These are phyloP conservation scores for Carex littledalei DNA, from an alignment of 176 grass and related monocot genomes.

Conservation along the genomic window DNA sequence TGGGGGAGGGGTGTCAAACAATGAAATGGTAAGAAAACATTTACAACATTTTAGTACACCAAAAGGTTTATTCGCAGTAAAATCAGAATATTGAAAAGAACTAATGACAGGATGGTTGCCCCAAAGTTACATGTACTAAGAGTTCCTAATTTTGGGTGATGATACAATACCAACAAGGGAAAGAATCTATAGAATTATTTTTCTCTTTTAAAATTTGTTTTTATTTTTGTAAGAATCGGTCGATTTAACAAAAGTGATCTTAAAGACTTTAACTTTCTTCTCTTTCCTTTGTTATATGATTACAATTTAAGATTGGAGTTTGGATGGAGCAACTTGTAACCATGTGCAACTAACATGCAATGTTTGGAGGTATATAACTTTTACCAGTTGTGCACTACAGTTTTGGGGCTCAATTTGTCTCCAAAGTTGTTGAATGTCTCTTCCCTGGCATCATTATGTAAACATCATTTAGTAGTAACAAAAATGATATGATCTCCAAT, in stretches of 20 bases:
- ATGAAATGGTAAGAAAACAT: not conserved
- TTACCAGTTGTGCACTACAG: constrained; percentile 98
- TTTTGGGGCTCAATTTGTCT: constrained; percentile 59
- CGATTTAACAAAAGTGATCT: not conserved
- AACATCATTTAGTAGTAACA: not conserved
- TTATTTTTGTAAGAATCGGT: not conserved
- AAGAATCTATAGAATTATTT: not conserved
- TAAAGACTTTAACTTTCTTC: not conserved
- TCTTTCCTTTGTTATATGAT: not conserved
- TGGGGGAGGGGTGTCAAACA: not conserved
- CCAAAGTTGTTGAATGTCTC: constrained; percentile 95
- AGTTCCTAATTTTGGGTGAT: not conserved
- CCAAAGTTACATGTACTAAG: not conserved
- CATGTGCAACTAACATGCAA: constrained; percentile 2
- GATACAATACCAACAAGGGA: not conserved
- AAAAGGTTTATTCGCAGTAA: not conserved
- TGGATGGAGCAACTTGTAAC: not conserved
- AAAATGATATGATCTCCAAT: not conserved
- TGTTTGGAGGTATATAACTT: constrained; percentile 9
- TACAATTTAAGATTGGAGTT: not conserved
- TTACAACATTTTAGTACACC: not conserved
- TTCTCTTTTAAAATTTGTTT: not conserved
- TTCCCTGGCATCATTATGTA: constrained; percentile 45
- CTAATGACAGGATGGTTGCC: not conserved
- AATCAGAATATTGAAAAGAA: not conserved